Base-by-base conservation (phyloP, 2,329 filamentous ascomycete species). In the Emergomyces pasteurianus region DNA sequence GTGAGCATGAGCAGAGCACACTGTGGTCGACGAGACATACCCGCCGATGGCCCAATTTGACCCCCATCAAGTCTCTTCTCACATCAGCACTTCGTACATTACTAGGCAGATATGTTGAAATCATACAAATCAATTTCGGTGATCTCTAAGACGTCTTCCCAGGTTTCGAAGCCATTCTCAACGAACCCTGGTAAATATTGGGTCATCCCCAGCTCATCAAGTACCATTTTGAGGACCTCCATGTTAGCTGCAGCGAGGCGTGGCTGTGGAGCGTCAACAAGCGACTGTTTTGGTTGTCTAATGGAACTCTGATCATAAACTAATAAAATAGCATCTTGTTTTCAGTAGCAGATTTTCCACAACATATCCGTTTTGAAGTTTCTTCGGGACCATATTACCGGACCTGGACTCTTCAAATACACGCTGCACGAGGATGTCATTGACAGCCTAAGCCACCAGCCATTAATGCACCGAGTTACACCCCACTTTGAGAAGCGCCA, bases 131-230 rank as follows among this genome's bases (percentile, higher is more conserved):
- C 60, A 38, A 46, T 21, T 46, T 61, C 60, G 16, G 57, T 61
- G 57, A 61, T 61, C 34, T 61, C 60, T n/a, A 61, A 50, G n/a
- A 61, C 60, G 54, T 61, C 60, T 7, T 58, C 43, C 60, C 60
- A 61, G 31, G 46, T 61, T 36, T 61, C 60, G 36, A 61, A 61
- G 16, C 60, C 60, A 59, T 61, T 61, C 14, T 53, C 56, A 31
- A 59, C 56, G 21, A 61, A 61, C 23, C 57, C 58, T 36, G 57
- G 40, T 31, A 61, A 23, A 50, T 61, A 61, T 42, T 61, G 60
- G 47, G 60, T 42, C 57, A 61, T 61, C 26, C 52, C 60, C 47
- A 61, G 50, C 47, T 61, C 60, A 47, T 56, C 47, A 50, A 61
- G 55, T 31, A 59, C 43, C 49, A 54, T 54, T 21, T 38, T 47